Conservation (phyloP, 2,329 filamentous ascomycete genomes). For the Phyllosticta ampelicida region DNA sequence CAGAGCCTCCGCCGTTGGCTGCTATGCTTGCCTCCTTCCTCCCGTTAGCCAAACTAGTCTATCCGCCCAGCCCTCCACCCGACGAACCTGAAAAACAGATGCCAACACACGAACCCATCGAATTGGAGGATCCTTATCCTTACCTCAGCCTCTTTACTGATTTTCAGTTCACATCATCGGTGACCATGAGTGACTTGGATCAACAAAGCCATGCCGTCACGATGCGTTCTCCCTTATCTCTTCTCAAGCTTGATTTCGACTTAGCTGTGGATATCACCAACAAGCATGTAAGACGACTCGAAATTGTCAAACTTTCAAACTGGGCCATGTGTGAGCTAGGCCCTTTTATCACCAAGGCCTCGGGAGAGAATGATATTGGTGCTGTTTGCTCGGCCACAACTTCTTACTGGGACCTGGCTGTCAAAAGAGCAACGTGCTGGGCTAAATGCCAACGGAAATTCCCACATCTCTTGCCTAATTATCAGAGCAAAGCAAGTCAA, state of each 20-base stretch:
- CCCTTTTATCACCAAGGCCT: constrained; percentile 37
- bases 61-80: constrained; percentile 20
- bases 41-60: constrained; percentile 22
- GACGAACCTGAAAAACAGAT: constrained; percentile 29
- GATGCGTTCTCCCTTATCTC: constrained; percentile 38
- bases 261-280: constrained; percentile 43
- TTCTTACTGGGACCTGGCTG: constrained; percentile 54
- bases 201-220: constrained; percentile 42
- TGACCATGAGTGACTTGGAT: constrained; percentile 6
- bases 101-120: constrained; percentile 54
- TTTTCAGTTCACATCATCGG: constrained; percentile 46
- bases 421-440: constrained; percentile 54
- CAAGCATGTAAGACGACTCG: constrained; percentile 43
- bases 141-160: constrained; percentile 64
- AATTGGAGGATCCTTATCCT: constrained; percentile 53
- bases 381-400: constrained; percentile 56
- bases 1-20: constrained; percentile 20
- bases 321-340: constrained; percentile 49
- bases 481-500: neutral
- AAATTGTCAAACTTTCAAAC: constrained; percentile 46
- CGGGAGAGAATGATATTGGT: constrained; percentile 42
- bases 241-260: constrained; percentile 49
- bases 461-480: constrained; percentile 16
- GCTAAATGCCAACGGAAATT: constrained; percentile 42
- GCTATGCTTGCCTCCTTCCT: constrained; percentile 30